Base-by-base conservation (phyloP, 805 yeast genomes). In the Candida krabiensis region DNA sequence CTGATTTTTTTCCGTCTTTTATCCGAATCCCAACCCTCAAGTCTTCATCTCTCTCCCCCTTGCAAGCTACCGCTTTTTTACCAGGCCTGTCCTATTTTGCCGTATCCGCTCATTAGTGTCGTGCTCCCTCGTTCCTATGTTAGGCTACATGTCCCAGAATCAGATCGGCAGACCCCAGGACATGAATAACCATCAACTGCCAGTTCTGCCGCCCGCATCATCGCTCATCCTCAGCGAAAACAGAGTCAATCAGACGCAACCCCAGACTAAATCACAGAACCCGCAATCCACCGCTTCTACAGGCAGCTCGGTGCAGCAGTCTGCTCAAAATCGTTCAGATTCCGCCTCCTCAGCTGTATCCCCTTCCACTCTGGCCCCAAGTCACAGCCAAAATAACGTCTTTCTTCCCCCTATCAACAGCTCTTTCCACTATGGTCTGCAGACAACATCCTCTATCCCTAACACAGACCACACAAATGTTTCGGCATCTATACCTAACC, bases 381-480 rank as follows among this genome's bases (percentile, higher is more conserved):
- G 25, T 21, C 30, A 28, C 13, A 26, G 19, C 14, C 44, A 33
- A 15, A 43, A 34, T 18, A 32, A 41, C 36, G 41, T 47, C 3
- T 47, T 46, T 39, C 41, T 50, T 19, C 52, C 54, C 8, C 54
- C 54, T 5, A 29, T 47, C 22, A 40, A 39, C 30, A 37, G 41
- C 22, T 36, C 49, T 1, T 42, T 44, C 33, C 45, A 41, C 13
- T 46, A 41, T 26, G 30, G 21, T 2, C 19, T 37, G 36, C 27
- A 40, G 17, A 19, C 46, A 29, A 33, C 19, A 26, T n/a, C 32
- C 13, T 9, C 31, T 19, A 27, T 26, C 4, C 28, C 30, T 8
- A n/a, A 13, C 15, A 26, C 44, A 33, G 29, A 29, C 13, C 42
- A 25, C 37, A 28, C 13, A 9, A 22, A 30, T 24, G n/a, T 25